A percentile compares a stretch with the other conserved stretches of the same genome.
phyloP scores from a whole-genome alignment of 169 alveolate genomes.

The Besnoitia besnoiti region DNA sequence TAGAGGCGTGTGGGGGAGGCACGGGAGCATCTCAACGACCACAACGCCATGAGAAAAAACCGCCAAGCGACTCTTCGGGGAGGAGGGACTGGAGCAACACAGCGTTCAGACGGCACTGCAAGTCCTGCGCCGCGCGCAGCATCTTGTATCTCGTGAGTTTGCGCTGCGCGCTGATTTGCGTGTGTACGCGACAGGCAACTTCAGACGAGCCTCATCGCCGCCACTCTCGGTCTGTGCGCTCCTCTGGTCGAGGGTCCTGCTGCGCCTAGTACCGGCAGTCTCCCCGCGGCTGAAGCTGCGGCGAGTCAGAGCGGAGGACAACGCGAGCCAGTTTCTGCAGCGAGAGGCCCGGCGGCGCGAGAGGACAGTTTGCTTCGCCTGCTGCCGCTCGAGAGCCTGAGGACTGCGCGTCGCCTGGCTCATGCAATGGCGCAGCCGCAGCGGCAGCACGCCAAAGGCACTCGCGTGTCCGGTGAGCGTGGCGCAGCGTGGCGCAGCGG shows the following conservation, averaged over 20 bases:
- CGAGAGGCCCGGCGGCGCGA: background rate
- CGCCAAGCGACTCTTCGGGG: too few relatives aligned
- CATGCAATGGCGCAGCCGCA: background rate
- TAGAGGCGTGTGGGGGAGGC: too few relatives aligned
- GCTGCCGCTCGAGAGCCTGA: background rate
- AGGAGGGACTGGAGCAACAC: too few relatives aligned
- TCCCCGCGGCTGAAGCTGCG: background rate
- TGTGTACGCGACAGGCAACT: background rate
- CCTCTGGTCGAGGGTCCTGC: background rate
- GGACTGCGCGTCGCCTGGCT: background rate
- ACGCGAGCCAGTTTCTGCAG: too few relatives aligned
- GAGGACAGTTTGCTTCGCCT: background rate
- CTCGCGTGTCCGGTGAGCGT: background rate
- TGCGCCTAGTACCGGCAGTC: background rate
- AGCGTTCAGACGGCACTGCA: too few relatives aligned
- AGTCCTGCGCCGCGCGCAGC: too few relatives aligned
- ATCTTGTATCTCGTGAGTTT: too few relatives aligned
- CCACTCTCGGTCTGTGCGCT: background rate
- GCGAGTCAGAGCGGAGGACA: background rate
- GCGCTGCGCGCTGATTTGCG: background rate
- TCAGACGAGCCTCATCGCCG: background rate
- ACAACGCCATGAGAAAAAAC: too few relatives aligned
- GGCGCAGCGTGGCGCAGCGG: too few relatives aligned
- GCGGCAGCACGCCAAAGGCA: conserved; percentile 2
- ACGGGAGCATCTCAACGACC: too few relatives aligned